A percentile compares a stretch with the other conserved stretches of the same genome.
Conservation (phyloP, 176 grass and related monocot genomes). For the Dendrocalamus sinicus region DNA sequence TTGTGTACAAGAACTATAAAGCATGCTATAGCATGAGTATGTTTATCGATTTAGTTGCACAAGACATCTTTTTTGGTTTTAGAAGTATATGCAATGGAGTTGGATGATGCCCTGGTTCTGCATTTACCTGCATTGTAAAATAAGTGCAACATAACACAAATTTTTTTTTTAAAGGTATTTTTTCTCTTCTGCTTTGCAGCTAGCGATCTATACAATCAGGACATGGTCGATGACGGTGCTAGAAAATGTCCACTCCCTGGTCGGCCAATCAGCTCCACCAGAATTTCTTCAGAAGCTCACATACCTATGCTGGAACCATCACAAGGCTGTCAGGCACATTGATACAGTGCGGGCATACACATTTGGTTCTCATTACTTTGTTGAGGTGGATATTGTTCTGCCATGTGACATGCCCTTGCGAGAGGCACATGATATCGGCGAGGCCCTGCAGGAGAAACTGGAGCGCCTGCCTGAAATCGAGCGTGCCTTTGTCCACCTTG, state of each 20-base stretch:
- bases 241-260: slow-evolving; percentile 77
- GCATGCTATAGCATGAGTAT: neutral
- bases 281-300: slow-evolving; percentile 81
- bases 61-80: neutral
- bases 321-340: slow-evolving; percentile 70
- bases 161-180: neutral
- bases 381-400: slow-evolving; percentile 84
- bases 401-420: slow-evolving; percentile 72
- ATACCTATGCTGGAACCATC: slow-evolving; percentile 90
- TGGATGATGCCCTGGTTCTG: neutral
- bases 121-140: neutral
- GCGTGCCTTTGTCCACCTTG: slow-evolving; percentile 94
- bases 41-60: neutral
- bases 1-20: neutral
- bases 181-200: slow-evolving; percentile 30
- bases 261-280: slow-evolving; percentile 68
- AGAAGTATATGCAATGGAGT: neutral
- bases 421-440: slow-evolving; percentile 94
- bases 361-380: slow-evolving; percentile 81
- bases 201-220: slow-evolving; percentile 74
- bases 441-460: slow-evolving; percentile 96
- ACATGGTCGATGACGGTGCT: slow-evolving; percentile 82
- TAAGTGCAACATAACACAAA: neutral
- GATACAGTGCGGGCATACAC: slow-evolving; percentile 83
- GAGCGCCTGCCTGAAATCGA: slow-evolving; percentile 90